Base-by-base conservation (phyloP, 2,329 filamentous ascomycete genomes). In the Botrytis elliptica region DNA sequence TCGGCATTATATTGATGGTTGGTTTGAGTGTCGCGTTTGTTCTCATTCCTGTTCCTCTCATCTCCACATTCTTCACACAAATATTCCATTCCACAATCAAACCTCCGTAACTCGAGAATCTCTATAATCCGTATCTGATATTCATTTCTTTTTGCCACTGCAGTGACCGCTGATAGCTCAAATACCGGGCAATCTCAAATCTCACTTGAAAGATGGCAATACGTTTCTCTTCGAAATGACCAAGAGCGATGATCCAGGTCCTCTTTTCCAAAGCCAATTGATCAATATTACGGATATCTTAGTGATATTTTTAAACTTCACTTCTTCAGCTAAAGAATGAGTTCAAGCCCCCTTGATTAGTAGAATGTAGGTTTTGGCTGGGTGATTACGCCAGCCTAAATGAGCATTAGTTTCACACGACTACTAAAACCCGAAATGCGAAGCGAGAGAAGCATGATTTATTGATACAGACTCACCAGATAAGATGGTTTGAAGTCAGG, bases 21-120 rank as follows among this genome's bases (percentile, higher is more conserved):
- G 49, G 55, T 0, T 36, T 7, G 12, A n/a, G 25, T 55, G 1
- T n/a, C 25, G 49, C 25, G 12, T n/a, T 55, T 62, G 20, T n/a
- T n/a, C 83, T 80, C 16, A 44, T 59, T 36, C 57, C 57, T n/a
- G 42, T 14, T 22, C 36, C 16, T 67, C 4, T n/a, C 1, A n/a
- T 18, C 36, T 59, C 46, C 42, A 65, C 63, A 65, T 65, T 65
- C 63, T 33, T 29, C 3, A 25, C 2, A 8, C 8, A 33, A 46
- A 33, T 40, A 46, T 65, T 65, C 62, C 62, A 65, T 65, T 65
- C 62, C 62, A 46, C 16, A 65, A 46, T 5, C 36, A 25, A 38
- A 25, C 10, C 0, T 1, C 59, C 18, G 20, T 6, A 25, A 7
- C 10, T 62, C 20, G 9, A 10, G 20, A 6, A 36, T 36, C 4